Conservation (phyloP, 176 grass and related monocot genomes). For the Panicum miliaceum region DNA sequence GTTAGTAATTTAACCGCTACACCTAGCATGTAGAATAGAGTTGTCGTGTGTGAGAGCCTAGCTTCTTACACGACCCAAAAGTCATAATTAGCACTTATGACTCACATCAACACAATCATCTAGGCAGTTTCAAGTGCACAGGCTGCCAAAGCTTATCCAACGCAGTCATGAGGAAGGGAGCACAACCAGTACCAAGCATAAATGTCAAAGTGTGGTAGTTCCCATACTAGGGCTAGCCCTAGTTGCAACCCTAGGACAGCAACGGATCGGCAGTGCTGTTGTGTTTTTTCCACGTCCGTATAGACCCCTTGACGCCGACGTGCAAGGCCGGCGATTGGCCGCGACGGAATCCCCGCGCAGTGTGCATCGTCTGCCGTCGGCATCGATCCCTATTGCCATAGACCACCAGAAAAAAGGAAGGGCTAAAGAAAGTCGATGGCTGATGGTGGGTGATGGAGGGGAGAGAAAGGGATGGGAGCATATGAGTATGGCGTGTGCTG, state of each 20-base stretch:
- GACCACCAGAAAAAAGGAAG: conserved; percentile 10
- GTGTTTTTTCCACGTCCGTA: conserved; percentile 34
- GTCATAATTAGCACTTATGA: neutral
- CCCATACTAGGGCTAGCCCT: conserved; percentile 29
- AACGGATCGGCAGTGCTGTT: neutral
- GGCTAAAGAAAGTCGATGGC: conserved; percentile 11
- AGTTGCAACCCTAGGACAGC: conserved; percentile 10
- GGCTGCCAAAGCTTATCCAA: neutral
- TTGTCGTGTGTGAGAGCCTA: neutral
- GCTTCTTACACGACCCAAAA: neutral
- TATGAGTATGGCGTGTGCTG: neutral
- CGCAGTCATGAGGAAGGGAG: neutral
- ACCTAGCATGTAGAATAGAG: too few relatives aligned
- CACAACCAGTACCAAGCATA: neutral
- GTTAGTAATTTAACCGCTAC: too few relatives aligned
- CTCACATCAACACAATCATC: neutral
- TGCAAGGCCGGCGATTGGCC: conserved; percentile 29
- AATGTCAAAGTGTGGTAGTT: conserved; percentile 31
- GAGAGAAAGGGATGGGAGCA: conserved; percentile 13
- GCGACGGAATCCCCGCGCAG: conserved; percentile 31
- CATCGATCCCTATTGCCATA: conserved; percentile 29
- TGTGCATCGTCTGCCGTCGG: neutral
- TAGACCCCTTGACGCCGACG: conserved; percentile 27
- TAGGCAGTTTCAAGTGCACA: neutral
- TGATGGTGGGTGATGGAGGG: conserved; percentile 28